A percentile compares a stretch with the other conserved stretches of the same genome.
Conservation (phyloP, 2,329 filamentous ascomycete genomes). For the Epichloe scottii region DNA sequence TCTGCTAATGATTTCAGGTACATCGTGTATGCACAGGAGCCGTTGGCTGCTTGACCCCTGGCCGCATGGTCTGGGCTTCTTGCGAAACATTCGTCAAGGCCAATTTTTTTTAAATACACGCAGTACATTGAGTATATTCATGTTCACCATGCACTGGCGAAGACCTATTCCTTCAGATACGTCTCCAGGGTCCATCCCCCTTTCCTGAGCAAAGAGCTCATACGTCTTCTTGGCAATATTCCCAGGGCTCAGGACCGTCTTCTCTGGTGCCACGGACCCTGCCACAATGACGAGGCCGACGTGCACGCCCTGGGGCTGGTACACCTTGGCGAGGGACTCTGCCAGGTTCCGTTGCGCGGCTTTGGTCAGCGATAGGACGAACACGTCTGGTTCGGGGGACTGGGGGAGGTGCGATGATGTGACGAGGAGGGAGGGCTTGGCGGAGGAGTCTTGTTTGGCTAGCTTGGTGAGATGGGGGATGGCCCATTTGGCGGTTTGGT, state of each 20-base stretch:
- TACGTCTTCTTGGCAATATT: slow-evolving; percentile 10
- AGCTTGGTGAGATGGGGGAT: slow-evolving; percentile 28
- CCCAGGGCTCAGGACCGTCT: slow-evolving; percentile 7
- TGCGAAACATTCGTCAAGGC: too few species aligned
- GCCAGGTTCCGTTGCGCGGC: slow-evolving; percentile 38
- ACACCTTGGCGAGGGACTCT: slow-evolving; percentile 28
- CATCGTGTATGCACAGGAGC: slow-evolving; percentile 1
- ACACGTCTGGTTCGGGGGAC: slow-evolving; percentile 31
- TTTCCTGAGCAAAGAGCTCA: slow-evolving; percentile 9
- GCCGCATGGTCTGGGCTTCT: too few species aligned
- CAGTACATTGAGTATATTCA: too few species aligned
- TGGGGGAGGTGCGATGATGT: slow-evolving; percentile 35
- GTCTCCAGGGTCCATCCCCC: slow-evolving; percentile 1
- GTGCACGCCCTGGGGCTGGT: slow-evolving; percentile 27
- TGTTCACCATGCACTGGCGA: background rate
- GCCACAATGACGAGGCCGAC: slow-evolving; percentile 33
- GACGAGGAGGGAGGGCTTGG: slow-evolving; percentile 34
- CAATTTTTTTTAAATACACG: too few species aligned
- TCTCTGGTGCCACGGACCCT: slow-evolving; percentile 16
- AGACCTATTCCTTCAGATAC: background rate
- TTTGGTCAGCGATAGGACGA: slow-evolving; percentile 37
- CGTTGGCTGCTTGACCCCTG: background rate
- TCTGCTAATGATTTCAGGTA: background rate
- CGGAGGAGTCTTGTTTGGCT: slow-evolving; percentile 13
- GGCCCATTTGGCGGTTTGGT: slow-evolving; percentile 32